A percentile compares a stretch with the other conserved stretches of the same genome.
Evolutionary conservation across 2,329 filamentous ascomycete species (phyloP).

Genomic region (Fusarium sp.): DNA sequence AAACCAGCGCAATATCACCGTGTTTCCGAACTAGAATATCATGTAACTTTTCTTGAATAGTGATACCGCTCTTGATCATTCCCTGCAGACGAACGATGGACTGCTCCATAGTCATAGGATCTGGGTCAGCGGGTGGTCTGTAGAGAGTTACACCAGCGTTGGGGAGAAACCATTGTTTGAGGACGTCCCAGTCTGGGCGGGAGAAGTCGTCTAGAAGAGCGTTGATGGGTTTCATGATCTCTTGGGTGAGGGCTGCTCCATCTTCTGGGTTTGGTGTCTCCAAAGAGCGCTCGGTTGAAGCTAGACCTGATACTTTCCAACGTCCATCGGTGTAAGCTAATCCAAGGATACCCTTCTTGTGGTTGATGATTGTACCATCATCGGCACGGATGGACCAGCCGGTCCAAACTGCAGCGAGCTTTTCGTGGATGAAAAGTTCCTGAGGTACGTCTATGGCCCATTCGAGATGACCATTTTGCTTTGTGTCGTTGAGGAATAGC

Average conservation of each 20-base stretch:
- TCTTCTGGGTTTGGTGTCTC: neutral
- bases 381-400: neutral
- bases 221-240: constrained; percentile 9
- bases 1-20: constrained; percentile 8
- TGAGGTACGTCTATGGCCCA: constrained; percentile 7
- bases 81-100: constrained; percentile 6
- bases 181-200: neutral
- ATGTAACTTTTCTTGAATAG: constrained; percentile 3
- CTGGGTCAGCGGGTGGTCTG: neutral
- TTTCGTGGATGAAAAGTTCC: neutral
- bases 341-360: constrained; percentile 9
- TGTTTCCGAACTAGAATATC: neutral
- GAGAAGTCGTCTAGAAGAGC: constrained; percentile 17
- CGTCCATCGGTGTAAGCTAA: neutral
- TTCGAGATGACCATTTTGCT: neutral
- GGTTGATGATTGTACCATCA: neutral
- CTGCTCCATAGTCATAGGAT: constrained; percentile 17
- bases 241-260: neutral
- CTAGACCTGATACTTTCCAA: constrained; percentile 9
- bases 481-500: neutral
- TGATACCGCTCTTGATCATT: constrained; percentile 1
- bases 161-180: constrained; percentile 14
- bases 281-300: neutral
- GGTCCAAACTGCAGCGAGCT: neutral
- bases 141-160: neutral